Conservation (phyloP, 2,329 filamentous ascomycete species). For the Xylaria sp. region DNA sequence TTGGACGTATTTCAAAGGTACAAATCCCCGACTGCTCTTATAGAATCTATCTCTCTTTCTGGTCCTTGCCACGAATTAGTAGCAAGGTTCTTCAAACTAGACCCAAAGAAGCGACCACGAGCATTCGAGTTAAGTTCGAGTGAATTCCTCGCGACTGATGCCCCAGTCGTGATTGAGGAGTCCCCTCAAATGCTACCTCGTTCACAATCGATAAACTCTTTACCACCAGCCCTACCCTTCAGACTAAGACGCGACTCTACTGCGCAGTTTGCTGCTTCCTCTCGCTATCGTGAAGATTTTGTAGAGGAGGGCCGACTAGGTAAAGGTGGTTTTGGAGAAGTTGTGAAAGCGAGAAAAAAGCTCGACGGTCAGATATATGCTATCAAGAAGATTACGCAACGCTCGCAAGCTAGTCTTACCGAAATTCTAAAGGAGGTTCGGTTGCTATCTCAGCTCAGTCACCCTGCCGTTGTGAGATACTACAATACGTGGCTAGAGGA, state of each 20-base stretch:
- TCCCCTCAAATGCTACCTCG: constrained; percentile 54
- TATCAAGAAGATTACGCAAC: constrained; percentile 94
- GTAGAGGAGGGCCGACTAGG: constrained; percentile 89
- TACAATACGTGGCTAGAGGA: constrained; percentile 96
- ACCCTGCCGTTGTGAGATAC: constrained; percentile 87
- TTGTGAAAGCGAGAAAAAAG: constrained; percentile 94
- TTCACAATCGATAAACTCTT: constrained; percentile 55
- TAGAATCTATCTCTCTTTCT: constrained; percentile 77
- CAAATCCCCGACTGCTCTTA: constrained; percentile 79
- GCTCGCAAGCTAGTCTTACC: constrained; percentile 80
- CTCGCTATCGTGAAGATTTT: constrained; percentile 89
- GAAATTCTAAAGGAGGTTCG: constrained; percentile 88
- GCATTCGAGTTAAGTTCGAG: constrained; percentile 78
- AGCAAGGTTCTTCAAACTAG: constrained; percentile 83
- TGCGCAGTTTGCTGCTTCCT: constrained; percentile 64
- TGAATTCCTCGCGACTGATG: constrained; percentile 74
- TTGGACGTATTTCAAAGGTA: constrained; percentile 80
- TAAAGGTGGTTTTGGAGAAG: constrained; percentile 95
- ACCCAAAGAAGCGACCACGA: constrained; percentile 84
- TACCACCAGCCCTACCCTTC: constrained; percentile 58
- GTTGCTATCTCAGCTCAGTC: constrained; percentile 89
- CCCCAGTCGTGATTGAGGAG: constrained; percentile 65
- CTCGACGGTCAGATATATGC: constrained; percentile 94
- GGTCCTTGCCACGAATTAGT: constrained; percentile 82
- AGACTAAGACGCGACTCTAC: constrained; percentile 71